These are phyloP conservation scores for Debaryomycetaceae sp. DNA, from an alignment of 1,139 yeast species.

Conservation along the genomic window DNA sequence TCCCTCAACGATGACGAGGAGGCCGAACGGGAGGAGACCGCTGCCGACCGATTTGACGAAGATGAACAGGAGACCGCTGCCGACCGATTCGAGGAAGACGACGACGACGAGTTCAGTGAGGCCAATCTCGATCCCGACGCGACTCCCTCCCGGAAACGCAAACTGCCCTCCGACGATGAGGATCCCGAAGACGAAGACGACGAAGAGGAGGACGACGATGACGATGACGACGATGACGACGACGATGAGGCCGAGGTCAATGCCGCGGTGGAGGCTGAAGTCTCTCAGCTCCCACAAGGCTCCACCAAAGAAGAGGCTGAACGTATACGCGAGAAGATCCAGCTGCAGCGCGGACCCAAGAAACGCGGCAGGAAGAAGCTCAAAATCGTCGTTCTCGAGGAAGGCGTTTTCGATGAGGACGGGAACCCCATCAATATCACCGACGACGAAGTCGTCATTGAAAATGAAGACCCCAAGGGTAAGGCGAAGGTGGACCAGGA, in stretches of 20 bases:
- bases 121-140: conserved; percentile 7
- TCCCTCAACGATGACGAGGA: not conserved
- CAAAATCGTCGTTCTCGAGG: conserved; percentile 24
- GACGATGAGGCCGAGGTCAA: conserved; percentile 1
- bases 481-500: conserved; percentile 56
- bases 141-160: conserved; percentile 11
- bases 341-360: conserved; percentile 16
- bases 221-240: conserved; percentile 3
- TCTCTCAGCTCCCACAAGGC: not conserved
- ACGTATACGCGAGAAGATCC: conserved; percentile 3
- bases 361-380: conserved; percentile 38
- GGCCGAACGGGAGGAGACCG: not conserved
- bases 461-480: conserved; percentile 67
- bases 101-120: conserved; percentile 11
- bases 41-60: conserved; percentile 2
- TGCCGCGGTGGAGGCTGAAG: conserved; percentile 1
- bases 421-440: conserved; percentile 44
- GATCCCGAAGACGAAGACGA: conserved; percentile 9
- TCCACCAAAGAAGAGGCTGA: conserved; percentile 1
- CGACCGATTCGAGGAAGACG: conserved; percentile 9
- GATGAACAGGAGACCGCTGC: conserved; percentile 10
- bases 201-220: conserved; percentile 1
- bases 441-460: conserved; percentile 77
- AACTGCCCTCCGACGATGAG: conserved; percentile 13
- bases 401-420: conserved; percentile 36